Percentiles rank a stretch among this genome's conserved stretches.
Evolutionary conservation across 805 yeast genomes (phyloP).

Genomic region (Starmera quercuum): DNA sequence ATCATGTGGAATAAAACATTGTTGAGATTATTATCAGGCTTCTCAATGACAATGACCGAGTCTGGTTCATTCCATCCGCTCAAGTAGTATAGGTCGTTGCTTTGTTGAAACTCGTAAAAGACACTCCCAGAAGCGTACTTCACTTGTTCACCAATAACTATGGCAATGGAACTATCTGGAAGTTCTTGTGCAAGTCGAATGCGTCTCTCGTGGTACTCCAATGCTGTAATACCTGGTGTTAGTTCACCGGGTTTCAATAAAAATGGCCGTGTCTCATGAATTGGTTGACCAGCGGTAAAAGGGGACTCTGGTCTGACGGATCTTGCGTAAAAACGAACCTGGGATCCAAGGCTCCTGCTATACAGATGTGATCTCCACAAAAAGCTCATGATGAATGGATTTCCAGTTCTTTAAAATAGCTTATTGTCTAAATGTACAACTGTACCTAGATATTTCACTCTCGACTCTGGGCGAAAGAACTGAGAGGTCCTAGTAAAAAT

Average conservation of each 20-base stretch:
- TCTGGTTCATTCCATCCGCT: slow-evolving; percentile 94
- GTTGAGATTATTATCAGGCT: slow-evolving; percentile 42
- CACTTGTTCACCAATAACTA: slow-evolving; percentile 63
- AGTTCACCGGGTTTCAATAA: slow-evolving; percentile 67
- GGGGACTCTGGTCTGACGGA: slow-evolving; percentile 11
- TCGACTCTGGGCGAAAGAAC: too few relatives aligned
- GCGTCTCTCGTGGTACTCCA: slow-evolving; percentile 76
- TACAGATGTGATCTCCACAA: too few relatives aligned
- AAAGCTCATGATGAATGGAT: too few relatives aligned
- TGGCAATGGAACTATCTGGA: slow-evolving; percentile 60
- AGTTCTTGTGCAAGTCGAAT: slow-evolving; percentile 45
- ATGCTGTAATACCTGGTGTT: slow-evolving; percentile 81
- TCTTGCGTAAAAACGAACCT: background rate
- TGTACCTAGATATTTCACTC: too few relatives aligned
- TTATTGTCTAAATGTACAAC: too few relatives aligned
- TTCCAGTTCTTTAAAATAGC: too few relatives aligned
- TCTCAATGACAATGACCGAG: slow-evolving; percentile 61
- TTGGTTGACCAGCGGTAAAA: slow-evolving; percentile 72
- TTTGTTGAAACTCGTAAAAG: slow-evolving; percentile 87
- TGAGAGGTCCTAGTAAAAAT: too few relatives aligned
- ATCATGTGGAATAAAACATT: slow-evolving; percentile 64
- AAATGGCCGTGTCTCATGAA: slow-evolving; percentile 78
- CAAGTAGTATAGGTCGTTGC: slow-evolving; percentile 77
- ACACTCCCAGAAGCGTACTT: slow-evolving; percentile 88
- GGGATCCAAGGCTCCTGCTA: background rate